A percentile compares a stretch with the other conserved stretches of the same genome.
These are phyloP conservation scores for Cenchrus fungigraminus DNA, from an alignment of 176 grass and related monocot genomes.

Conservation along the genomic window DNA sequence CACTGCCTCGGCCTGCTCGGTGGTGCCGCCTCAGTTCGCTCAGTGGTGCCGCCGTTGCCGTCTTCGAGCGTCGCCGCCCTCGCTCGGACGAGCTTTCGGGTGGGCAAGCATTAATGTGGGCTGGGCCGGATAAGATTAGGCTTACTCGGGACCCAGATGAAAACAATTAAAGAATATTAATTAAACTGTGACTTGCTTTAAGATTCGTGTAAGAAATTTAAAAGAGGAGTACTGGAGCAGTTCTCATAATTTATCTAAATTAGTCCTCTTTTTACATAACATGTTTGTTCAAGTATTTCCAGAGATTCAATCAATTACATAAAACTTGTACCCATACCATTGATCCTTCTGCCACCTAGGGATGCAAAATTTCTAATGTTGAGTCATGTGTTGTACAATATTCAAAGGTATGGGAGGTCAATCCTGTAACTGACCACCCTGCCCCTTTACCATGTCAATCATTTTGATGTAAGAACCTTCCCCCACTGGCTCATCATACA, in stretches of 20 bases:
- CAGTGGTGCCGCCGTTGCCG: too few relatives aligned
- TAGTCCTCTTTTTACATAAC: conserved; percentile 14
- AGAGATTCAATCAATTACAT: not conserved
- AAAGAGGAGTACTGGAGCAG: too few relatives aligned
- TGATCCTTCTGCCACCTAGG: not conserved
- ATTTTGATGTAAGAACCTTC: conserved; percentile 99
- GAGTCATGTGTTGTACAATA: not conserved
- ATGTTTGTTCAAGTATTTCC: conserved; percentile 13
- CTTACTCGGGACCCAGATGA: too few relatives aligned
- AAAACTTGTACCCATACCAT: not conserved
- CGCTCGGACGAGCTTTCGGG: too few relatives aligned
- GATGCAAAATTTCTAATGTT: not conserved
- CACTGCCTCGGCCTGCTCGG: too few relatives aligned
- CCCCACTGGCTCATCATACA: conserved; percentile 84
- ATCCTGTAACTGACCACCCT: conserved; percentile 87
- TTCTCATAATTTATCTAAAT: not conserved
- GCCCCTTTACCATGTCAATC: conserved; percentile 96
- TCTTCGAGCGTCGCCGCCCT: too few relatives aligned
- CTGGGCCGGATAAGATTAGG: too few relatives aligned
- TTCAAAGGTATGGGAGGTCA: conserved; percentile 19
- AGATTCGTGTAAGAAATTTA: too few relatives aligned
- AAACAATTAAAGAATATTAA: too few relatives aligned
- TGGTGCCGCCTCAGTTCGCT: too few relatives aligned
- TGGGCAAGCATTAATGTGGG: too few relatives aligned
- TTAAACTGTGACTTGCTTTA: too few relatives aligned